phyloP scores from a whole-genome alignment of 140 eudicot species.

The Anethum foeniculum region DNA sequence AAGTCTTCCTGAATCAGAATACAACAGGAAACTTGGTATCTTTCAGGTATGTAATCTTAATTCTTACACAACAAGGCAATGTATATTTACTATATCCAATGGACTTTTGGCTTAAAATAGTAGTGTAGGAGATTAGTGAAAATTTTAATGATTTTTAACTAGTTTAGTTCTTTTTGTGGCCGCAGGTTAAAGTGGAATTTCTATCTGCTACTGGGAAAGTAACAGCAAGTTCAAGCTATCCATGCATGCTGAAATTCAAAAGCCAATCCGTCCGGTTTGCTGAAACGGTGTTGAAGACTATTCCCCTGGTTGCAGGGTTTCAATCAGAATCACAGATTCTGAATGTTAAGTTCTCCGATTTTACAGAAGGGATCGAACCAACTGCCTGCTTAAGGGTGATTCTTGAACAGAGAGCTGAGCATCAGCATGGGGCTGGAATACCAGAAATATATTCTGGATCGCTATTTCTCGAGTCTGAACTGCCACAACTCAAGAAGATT shows the following conservation, averaged over 20 bases:
- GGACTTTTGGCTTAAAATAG: neutral
- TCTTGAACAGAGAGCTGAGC: slow-evolving; percentile 41
- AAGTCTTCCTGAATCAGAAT: slow-evolving; percentile 45
- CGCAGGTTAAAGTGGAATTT: slow-evolving; percentile 38
- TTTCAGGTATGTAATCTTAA: slow-evolving; percentile 32
- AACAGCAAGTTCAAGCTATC: slow-evolving; percentile 29
- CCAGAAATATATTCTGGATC: slow-evolving; percentile 40
- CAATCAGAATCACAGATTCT: slow-evolving; percentile 36
- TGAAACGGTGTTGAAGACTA: slow-evolving; percentile 26
- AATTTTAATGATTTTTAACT: neutral
- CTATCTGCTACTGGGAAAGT: slow-evolving; percentile 30
- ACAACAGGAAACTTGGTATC: slow-evolving; percentile 45
- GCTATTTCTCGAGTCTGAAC: slow-evolving; percentile 25
- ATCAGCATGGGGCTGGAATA: slow-evolving; percentile 33
- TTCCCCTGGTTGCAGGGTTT: slow-evolving; percentile 33
- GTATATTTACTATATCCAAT: neutral
- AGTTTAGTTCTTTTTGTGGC: neutral
- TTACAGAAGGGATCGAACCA: slow-evolving; percentile 31
- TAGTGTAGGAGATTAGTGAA: neutral
- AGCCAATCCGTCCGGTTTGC: slow-evolving; percentile 30
- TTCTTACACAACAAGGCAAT: neutral
- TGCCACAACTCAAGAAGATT: slow-evolving; percentile 24
- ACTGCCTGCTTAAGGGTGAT: slow-evolving; percentile 31
- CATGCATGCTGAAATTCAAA: slow-evolving; percentile 40
- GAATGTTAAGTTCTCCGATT: slow-evolving; percentile 21